Evolutionary conservation across 345 rosid genomes (phyloP), one percentile per base, ranked within the genome.

Genomic region (Cardamine occulta): DNA sequence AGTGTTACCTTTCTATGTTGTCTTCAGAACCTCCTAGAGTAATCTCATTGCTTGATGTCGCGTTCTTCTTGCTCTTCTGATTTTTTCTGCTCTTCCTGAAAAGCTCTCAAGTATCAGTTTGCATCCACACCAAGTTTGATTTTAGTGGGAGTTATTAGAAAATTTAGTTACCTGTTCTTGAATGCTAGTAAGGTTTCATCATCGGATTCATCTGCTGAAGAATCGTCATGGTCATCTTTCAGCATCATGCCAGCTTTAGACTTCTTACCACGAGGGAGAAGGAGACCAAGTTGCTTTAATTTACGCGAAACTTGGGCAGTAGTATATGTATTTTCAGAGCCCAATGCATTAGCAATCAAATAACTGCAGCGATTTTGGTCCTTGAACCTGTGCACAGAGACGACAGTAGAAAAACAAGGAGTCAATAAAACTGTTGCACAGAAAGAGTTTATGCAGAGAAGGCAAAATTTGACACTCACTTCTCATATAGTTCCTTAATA

Each of bases 201-300:
- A 67, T 89, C 95, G 26, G 59, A 76, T 45, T 71, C 80, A 63
- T 78, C 79, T 47, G 39, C 68, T 51, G 86, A 70, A 54, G 76
- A 71, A 23, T 80, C 85, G 60, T 66, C 69, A 26, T 48, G 79
- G 63, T 82, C 87, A 40, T 91, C 90, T 76, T 85, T 82, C 78
- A 83, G 65, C 74, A 71, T 80, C 82, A 78, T 68, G 74, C 68
- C 62, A 19, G 72, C 83, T 78, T 86, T 21, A 44, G 84, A 70
- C 64, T 44, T 84, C 79, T 84, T 85, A 60, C 68, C 71, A 59
- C 31, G 77, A 57, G 87, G 86, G 74, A 77, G 80, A 68, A 18
- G 77, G 54, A 94, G 75, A 54, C 96, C 97, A 32, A 95, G 93
- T 84, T 92, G 96, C 83, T 87, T 91, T 53, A 94, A 85, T 74